Evolutionary conservation across 2,329 filamentous ascomycete species (phyloP).

Genomic region (Boeremia exigua): DNA sequence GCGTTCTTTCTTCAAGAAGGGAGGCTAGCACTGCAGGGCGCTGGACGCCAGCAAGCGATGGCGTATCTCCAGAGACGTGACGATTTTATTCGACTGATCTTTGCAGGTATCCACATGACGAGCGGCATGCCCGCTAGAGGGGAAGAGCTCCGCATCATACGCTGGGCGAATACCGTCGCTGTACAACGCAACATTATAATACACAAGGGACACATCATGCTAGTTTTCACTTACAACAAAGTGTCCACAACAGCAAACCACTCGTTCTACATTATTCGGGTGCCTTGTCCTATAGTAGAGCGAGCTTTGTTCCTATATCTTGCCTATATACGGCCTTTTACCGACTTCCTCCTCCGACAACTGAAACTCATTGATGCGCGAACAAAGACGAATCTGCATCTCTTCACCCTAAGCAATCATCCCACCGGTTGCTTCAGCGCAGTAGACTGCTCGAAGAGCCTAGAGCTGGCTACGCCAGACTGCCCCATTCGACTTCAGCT

Average conservation of each 20-base stretch:
- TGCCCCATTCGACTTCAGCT: too few relatives aligned
- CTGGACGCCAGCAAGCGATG: not conserved
- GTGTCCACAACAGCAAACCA: not conserved
- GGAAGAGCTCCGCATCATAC: not conserved
- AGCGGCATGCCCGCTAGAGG: conserved; percentile 1
- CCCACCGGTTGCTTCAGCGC: too few relatives aligned
- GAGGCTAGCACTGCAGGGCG: not conserved
- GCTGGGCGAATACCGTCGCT: not conserved
- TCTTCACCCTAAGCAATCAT: too few relatives aligned
- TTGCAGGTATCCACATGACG: not conserved
- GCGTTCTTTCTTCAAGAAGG: not conserved
- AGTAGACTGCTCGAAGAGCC: too few relatives aligned
- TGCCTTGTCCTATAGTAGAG: too few relatives aligned
- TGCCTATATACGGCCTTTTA: too few relatives aligned
- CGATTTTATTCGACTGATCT: not conserved
- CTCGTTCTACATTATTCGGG: conserved; percentile 7
- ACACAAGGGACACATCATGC: not conserved
- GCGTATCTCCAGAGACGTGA: conserved; percentile 1
- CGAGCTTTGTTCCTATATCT: too few relatives aligned
- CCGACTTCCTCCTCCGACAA: too few relatives aligned
- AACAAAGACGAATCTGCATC: too few relatives aligned
- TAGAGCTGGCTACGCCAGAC: too few relatives aligned
- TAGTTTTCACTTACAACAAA: conserved; percentile 8
- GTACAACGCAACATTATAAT: conserved; percentile 4
- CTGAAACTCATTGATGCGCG: too few relatives aligned